These are phyloP conservation scores for Coprinopsis sp. DNA, from an alignment of 768 basidiomycete genomes.

Conservation along the genomic window DNA sequence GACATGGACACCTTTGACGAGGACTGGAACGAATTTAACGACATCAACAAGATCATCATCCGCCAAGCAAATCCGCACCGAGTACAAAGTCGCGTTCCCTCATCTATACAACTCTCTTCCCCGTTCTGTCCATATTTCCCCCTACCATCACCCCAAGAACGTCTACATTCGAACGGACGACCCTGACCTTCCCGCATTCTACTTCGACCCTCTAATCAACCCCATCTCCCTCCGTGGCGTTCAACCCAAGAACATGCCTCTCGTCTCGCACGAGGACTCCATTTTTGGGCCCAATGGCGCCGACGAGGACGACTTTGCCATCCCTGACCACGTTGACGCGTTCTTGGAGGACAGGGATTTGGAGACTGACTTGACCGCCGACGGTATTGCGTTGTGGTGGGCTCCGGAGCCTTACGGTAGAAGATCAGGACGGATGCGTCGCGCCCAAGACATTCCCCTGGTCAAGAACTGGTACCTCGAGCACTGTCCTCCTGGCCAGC, in stretches of 20 bases:
- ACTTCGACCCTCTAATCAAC: slow-evolving; percentile 98
- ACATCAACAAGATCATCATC: slow-evolving; percentile 99
- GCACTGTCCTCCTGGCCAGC: slow-evolving; percentile 93
- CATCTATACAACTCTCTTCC: slow-evolving; percentile 98
- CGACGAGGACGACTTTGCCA: slow-evolving; percentile 84
- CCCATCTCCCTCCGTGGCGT: slow-evolving; percentile 91
- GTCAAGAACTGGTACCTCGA: slow-evolving; percentile 99
- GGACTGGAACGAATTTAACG: slow-evolving; percentile 99
- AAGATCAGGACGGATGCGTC: slow-evolving; percentile 86
- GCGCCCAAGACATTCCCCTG: slow-evolving; percentile 92
- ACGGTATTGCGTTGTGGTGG: slow-evolving; percentile 98
- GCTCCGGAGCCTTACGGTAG: slow-evolving; percentile 94
- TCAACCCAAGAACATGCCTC: slow-evolving; percentile 74
- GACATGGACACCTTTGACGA: slow-evolving; percentile 98
- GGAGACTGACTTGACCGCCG: slow-evolving; percentile 89
- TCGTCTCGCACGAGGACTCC: slow-evolving; percentile 85
- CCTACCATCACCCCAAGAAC: slow-evolving; percentile 92
- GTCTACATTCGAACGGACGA: slow-evolving; percentile 99
- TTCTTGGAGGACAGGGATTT: slow-evolving; percentile 78
- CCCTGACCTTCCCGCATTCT: slow-evolving; percentile 98
- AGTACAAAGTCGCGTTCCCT: slow-evolving; percentile 99
- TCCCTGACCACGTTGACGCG: slow-evolving; percentile 72
- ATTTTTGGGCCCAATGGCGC: slow-evolving; percentile 85
- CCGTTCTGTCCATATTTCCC: slow-evolving; percentile 86
- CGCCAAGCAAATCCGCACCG: slow-evolving; percentile 97